Percentiles rank a stretch among this genome's conserved stretches.
Evolutionary conservation across 1,284 basidiomycete species (phyloP).

Genomic region (Xerocomus nothofagi): DNA sequence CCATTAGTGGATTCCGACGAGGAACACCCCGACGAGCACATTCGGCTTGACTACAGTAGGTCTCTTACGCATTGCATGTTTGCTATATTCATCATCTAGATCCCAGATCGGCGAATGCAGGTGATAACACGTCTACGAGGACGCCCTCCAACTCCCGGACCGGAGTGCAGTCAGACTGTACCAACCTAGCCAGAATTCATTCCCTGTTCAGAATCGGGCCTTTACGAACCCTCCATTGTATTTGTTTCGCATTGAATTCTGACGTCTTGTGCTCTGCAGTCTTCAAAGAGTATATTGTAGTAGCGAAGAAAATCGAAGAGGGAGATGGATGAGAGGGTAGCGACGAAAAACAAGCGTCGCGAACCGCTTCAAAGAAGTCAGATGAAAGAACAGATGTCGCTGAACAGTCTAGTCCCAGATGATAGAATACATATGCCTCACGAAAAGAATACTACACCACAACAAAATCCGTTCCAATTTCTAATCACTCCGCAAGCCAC

Average conservation of each 20-base stretch:
- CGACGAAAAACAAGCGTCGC: constrained; percentile 16
- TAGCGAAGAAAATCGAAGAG: constrained; percentile 19
- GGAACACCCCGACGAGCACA: constrained; percentile 62
- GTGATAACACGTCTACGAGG: constrained; percentile 57
- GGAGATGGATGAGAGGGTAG: constrained; percentile 9
- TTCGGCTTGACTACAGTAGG: constrained; percentile 64
- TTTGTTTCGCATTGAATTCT: constrained; percentile 2
- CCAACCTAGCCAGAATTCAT: constrained; percentile 10
- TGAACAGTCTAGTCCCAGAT: constrained; percentile 39
- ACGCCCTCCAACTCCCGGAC: constrained; percentile 48
- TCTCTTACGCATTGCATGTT: constrained; percentile 19
- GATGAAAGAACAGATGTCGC: constrained; percentile 32
- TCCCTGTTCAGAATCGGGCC: neutral
- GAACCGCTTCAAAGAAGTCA: constrained; percentile 20
- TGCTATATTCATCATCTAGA: constrained; percentile 10
- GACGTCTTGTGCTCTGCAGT: constrained; percentile 9
- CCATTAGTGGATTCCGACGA: constrained; percentile 72
- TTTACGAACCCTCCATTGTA: constrained; percentile 4
- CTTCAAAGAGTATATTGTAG: constrained; percentile 29
- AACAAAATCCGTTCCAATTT: constrained; percentile 25
- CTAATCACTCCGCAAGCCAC: constrained; percentile 72
- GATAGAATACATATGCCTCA: constrained; percentile 41
- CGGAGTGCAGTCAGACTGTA: constrained; percentile 20
- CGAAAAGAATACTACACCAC: constrained; percentile 32
- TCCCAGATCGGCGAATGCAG: constrained; percentile 52